Percentiles rank a stretch among this genome's conserved stretches.
Conservation (phyloP, 768 basidiomycete species). For the Flagelloscypha sp. region DNA sequence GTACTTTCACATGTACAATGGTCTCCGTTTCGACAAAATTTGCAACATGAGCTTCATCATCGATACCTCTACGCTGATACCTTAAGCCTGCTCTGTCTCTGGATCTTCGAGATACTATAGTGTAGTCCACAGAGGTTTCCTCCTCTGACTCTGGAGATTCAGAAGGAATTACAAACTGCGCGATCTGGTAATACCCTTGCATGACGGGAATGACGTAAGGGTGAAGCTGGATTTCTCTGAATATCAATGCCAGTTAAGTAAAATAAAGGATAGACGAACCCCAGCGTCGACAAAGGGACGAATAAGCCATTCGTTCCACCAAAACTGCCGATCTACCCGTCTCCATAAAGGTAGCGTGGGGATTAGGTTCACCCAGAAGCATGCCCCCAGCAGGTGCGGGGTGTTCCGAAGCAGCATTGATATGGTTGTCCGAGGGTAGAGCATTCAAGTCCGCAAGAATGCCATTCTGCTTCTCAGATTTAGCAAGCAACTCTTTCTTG, state of each 20-base stretch:
- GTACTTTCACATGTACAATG: slow-evolving; percentile 72
- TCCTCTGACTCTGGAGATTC: slow-evolving; percentile 34
- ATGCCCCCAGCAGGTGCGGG: slow-evolving; percentile 20
- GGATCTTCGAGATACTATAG: slow-evolving; percentile 79
- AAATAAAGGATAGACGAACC: slow-evolving; percentile 32
- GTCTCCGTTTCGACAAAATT: slow-evolving; percentile 97
- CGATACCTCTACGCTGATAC: slow-evolving; percentile 91
- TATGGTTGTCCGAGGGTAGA: slow-evolving; percentile 18
- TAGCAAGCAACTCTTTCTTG: slow-evolving; percentile 60
- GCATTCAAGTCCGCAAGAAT: slow-evolving; percentile 58
- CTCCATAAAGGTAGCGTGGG: slow-evolving; percentile 86
- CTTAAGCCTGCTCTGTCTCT: slow-evolving; percentile 86
- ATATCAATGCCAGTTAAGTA: slow-evolving; percentile 1
- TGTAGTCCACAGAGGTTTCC: slow-evolving; percentile 57
- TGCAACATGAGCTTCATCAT: slow-evolving; percentile 87
- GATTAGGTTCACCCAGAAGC: slow-evolving; percentile 60
- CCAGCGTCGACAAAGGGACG: slow-evolving; percentile 84
- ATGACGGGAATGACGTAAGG: slow-evolving; percentile 84
- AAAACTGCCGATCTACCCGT: slow-evolving; percentile 81
- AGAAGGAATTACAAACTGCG: slow-evolving; percentile 56
- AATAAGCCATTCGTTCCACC: slow-evolving; percentile 92
- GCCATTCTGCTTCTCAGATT: slow-evolving; percentile 47
- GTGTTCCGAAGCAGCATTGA: background rate
- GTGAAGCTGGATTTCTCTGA: slow-evolving; percentile 45
- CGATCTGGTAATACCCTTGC: slow-evolving; percentile 84